Conservation (phyloP, 164 flowering plant species). For the Litsea cubeba region DNA sequence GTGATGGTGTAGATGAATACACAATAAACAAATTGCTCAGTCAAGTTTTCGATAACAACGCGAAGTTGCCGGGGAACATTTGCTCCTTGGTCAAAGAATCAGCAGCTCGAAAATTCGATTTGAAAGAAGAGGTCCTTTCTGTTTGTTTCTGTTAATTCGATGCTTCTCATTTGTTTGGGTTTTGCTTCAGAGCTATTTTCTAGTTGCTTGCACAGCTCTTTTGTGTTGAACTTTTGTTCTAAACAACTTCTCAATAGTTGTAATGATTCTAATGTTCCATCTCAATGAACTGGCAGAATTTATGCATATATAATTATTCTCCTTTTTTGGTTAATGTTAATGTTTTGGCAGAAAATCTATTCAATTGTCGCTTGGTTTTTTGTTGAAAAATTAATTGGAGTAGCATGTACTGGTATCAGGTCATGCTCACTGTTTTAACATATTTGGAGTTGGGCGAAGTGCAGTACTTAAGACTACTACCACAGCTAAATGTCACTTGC, state of each 20-base stretch:
- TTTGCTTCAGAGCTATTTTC: not conserved
- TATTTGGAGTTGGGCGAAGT: constrained; percentile 82
- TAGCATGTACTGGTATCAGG: constrained; percentile 38
- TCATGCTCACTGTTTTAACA: constrained; percentile 73
- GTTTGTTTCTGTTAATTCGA: not conserved
- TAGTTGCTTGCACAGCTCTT: not conserved
- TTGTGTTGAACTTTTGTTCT: not conserved
- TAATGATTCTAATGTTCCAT: not conserved
- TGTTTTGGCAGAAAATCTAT: not conserved
- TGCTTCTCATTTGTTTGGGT: not conserved
- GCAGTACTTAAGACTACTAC: constrained; percentile 65
- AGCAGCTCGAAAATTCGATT: constrained; percentile 75
- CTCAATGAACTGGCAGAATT: not conserved
- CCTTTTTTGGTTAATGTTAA: not conserved
- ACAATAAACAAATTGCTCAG: constrained; percentile 63
- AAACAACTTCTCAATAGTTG: not conserved
- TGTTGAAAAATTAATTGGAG: not conserved
- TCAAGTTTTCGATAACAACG: constrained; percentile 48
- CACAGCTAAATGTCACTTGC: constrained; percentile 73
- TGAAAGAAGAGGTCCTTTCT: constrained; percentile 85
- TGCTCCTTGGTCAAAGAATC: constrained; percentile 67
- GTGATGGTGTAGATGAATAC: constrained; percentile 95
- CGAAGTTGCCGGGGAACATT: constrained; percentile 33
- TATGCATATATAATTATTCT: not conserved
- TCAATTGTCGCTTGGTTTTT: not conserved